Evolutionary conservation across 2,329 filamentous ascomycete species (phyloP), one percentile per base, ranked within the genome.

Genomic region (Penicillium rolfsii): DNA sequence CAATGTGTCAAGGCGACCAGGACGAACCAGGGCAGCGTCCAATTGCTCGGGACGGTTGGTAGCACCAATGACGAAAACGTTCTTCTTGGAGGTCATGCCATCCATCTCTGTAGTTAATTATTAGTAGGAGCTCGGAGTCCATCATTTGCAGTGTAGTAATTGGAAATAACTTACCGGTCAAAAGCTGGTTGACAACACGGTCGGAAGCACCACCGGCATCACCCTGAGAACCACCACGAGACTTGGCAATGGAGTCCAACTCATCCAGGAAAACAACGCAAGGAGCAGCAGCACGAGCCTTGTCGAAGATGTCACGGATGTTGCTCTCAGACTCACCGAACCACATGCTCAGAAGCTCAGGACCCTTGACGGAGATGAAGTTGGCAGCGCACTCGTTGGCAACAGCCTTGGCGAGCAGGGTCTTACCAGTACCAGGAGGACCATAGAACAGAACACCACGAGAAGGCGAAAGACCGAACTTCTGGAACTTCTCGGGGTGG

Each of bases 271-370:
- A 99, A 71, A 99, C 95, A 65, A 99, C 91, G 73, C 96, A 99
- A 81, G 95, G 95, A 72, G 95, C 95, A 63, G 96, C 95, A 65
- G 95, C 96, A 76, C 95, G 92, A 67, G 95, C 95, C 88, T 98
- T 99, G 87, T 99, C 95, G 80, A 99, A 99, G 73, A 99, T 99
- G 78, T 99, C 95, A 77, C 95, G 91, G 68, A 99, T 98, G 83
- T 99, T 99, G 87, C 92, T 97, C 83, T 99, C 96, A 57, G 95
- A 99, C 83, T 99, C 95, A 89, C 95, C 95, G 76, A 99, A 99
- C 95, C 95, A 99, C 95, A 99, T 99, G 79, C 93, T 97, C 72
- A 99, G 87, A 73, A 99, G 85, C 80, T 99, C 95, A 60, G 95
- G 96, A 64, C 95, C 95, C 88, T 99, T 99, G 80, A 99, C 90